Evolutionary conservation across 2,329 filamentous ascomycete species (phyloP).

Genomic region (Xylariaceae sp.): DNA sequence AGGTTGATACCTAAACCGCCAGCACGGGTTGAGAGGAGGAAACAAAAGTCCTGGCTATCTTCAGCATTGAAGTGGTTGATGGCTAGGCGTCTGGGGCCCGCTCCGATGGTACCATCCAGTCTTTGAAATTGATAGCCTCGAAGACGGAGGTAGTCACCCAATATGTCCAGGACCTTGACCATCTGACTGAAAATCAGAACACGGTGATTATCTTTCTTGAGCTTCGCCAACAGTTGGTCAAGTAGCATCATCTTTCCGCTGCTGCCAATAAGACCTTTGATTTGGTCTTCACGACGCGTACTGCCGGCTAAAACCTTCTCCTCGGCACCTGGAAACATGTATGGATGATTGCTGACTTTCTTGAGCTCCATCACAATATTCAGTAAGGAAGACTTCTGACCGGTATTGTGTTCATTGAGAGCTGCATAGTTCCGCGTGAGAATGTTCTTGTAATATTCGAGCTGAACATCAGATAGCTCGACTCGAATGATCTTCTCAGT

Average conservation of each 20-base stretch:
- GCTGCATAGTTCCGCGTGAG: slow-evolving; percentile 94
- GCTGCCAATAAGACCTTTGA: slow-evolving; percentile 90
- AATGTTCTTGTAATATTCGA: slow-evolving; percentile 99
- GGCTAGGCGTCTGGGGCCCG: slow-evolving; percentile 79
- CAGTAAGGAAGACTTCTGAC: slow-evolving; percentile 88
- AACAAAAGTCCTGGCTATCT: slow-evolving; percentile 92
- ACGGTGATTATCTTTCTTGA: slow-evolving; percentile 89
- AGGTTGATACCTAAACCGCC: slow-evolving; percentile 98
- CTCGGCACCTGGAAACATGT: slow-evolving; percentile 94
- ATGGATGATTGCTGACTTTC: slow-evolving; percentile 97
- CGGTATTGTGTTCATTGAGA: slow-evolving; percentile 81
- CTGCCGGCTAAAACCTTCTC: slow-evolving; percentile 80
- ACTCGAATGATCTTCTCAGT: slow-evolving; percentile 99
- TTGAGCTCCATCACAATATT: slow-evolving; percentile 99
- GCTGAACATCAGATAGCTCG: slow-evolving; percentile 89
- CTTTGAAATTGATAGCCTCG: slow-evolving; percentile 95
- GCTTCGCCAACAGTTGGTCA: slow-evolving; percentile 87
- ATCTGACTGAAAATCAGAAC: slow-evolving; percentile 99
- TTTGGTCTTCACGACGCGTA: slow-evolving; percentile 76
- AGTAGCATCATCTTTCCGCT: slow-evolving; percentile 99
- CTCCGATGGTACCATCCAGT: slow-evolving; percentile 89
- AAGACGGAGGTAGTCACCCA: slow-evolving; percentile 87
- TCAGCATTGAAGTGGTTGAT: slow-evolving; percentile 99
- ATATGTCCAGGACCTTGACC: slow-evolving; percentile 97
- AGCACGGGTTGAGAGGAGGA: slow-evolving; percentile 88